These are phyloP conservation scores for Blattamonas nauphoetae DNA, from an alignment of 78 protist genomes.

Conservation along the genomic window DNA sequence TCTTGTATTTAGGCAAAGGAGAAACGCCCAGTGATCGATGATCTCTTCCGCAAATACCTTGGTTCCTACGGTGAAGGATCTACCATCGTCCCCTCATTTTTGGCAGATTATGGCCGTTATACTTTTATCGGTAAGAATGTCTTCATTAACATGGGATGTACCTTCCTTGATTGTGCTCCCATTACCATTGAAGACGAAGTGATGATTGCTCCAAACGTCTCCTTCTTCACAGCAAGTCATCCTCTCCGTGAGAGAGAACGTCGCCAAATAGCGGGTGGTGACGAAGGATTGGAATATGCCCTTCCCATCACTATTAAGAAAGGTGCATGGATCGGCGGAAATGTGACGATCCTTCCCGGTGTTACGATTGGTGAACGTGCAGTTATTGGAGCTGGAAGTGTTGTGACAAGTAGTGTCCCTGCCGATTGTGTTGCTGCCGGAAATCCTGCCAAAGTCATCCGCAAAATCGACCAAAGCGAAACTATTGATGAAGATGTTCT, in stretches of 20 bases:
- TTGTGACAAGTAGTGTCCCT: not conserved
- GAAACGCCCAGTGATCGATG: not conserved
- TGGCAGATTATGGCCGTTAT: not conserved
- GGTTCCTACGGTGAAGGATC: not conserved
- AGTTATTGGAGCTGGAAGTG: not conserved
- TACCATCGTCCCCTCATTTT: not conserved
- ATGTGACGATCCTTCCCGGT: not conserved
- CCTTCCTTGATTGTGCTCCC: not conserved
- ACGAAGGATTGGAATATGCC: not conserved
- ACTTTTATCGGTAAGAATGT: not conserved
- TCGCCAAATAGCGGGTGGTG: not conserved
- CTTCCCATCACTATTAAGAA: not conserved
- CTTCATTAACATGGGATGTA: not conserved
- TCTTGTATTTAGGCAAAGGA: not conserved
- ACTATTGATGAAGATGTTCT: not conserved
- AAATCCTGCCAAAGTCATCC: not conserved
- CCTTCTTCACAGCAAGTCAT: not conserved
- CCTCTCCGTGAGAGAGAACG: not conserved
- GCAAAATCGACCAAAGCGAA: not conserved
- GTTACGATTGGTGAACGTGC: not conserved
- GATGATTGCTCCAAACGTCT: not conserved
- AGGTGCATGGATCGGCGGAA: not conserved
- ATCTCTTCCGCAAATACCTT: not conserved
- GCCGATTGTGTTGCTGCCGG: not conserved
- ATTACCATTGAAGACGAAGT: not conserved